A percentile compares a stretch with the other conserved stretches of the same genome.
Conservation (phyloP, 2,329 filamentous ascomycete species). For the Exutisphaerella laricina region DNA sequence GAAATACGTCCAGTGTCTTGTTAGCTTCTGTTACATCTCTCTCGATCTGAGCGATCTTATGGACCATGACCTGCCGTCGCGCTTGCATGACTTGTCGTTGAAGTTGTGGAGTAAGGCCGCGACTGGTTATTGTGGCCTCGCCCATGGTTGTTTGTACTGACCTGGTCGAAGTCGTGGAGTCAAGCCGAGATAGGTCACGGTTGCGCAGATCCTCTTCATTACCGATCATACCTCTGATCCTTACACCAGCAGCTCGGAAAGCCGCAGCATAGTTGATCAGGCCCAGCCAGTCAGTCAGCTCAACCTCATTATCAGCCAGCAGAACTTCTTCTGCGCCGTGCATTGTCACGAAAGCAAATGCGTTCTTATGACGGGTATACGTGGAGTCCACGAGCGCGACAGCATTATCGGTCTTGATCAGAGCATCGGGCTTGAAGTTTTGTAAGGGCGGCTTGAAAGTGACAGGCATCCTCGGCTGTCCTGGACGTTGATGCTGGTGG, state of each 20-base stretch:
- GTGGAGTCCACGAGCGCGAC: constrained; percentile 79
- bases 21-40: constrained; percentile 67
- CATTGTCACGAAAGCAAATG: constrained; percentile 84
- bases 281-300: constrained; percentile 94
- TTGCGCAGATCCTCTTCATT: constrained; percentile 65
- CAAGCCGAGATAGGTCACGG: constrained; percentile 65
- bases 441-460: constrained; percentile 86
- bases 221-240: constrained; percentile 81
- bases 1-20: constrained; percentile 72
- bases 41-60: constrained; percentile 78
- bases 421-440: constrained; percentile 86
- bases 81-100: constrained; percentile 80
- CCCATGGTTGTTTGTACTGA: constrained; percentile 67
- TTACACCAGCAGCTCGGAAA: constrained; percentile 84
- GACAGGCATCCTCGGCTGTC: constrained; percentile 68
- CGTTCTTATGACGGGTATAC: constrained; percentile 94
- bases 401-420: constrained; percentile 89
- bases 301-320: constrained; percentile 79
- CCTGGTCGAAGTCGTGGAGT: constrained; percentile 43
- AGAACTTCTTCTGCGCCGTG: constrained; percentile 85
- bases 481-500: constrained; percentile 72
- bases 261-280: constrained; percentile 95
- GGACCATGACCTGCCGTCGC: constrained; percentile 72
- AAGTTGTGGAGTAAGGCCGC: constrained; percentile 55
- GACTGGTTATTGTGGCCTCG: constrained; percentile 60